phyloP scores from a whole-genome alignment of 169 alveolate species.

The Theileria luwenshuni region DNA sequence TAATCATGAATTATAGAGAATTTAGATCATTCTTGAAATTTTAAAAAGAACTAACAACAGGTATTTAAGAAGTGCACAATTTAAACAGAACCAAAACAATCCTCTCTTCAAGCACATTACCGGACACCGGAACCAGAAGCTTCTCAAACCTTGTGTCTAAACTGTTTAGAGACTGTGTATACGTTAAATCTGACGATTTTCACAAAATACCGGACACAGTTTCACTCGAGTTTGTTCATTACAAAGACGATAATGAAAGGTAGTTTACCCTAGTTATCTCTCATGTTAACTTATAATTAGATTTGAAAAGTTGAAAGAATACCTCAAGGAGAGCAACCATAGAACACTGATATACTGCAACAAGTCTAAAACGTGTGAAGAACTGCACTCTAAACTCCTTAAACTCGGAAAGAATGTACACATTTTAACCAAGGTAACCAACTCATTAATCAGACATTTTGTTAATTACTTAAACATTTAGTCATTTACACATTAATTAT shows the following conservation, averaged over 20 bases:
- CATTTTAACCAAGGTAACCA: not conserved
- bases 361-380: not conserved
- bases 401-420: slow-evolving; percentile 20
- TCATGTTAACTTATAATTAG: not conserved
- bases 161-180: slow-evolving; percentile 10
- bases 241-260: slow-evolving; percentile 24
- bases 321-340: not conserved
- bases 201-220: slow-evolving; percentile 20
- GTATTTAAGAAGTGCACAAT: not conserved
- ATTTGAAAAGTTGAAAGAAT: slow-evolving; percentile 13
- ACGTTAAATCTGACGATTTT: not conserved
- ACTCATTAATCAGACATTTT: too few relatives aligned
- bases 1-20: not conserved
- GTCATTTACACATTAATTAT: too few relatives aligned
- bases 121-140: slow-evolving; percentile 9
- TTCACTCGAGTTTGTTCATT: slow-evolving; percentile 9
- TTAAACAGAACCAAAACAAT: slow-evolving; percentile 9
- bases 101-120: slow-evolving; percentile 8
- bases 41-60: not conserved
- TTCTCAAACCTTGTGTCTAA: not conserved
- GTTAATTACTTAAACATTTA: too few relatives aligned
- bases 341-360: slow-evolving; percentile 23
- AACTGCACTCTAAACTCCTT: not conserved
- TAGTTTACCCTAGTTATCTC: not conserved
- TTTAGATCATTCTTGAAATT: slow-evolving; percentile 6